These are phyloP conservation scores for Helianthus annuus DNA, from an alignment of 129 eudicot species.

Conservation along the genomic window HanXRQr2.0-SUNRISE NC_035437.2:24219994-24220493, in stretches of 20 bases:
- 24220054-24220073: slow-evolving; percentile 1
- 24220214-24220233: background rate
- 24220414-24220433: background rate
- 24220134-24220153: slow-evolving; percentile 7
- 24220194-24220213: background rate
- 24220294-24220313: background rate
- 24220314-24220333: background rate
- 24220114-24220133: slow-evolving; percentile 11
- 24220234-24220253: slow-evolving; percentile 3
- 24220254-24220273: background rate
- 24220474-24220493: slow-evolving; percentile 1
- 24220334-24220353: background rate
- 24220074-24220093: slow-evolving; percentile 14
- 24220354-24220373: background rate
- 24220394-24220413: background rate
- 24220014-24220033: slow-evolving; percentile 3
- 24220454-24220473: background rate
- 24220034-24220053: slow-evolving; percentile 9
- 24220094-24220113: slow-evolving; percentile 22
- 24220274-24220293: background rate
- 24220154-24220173: slow-evolving; percentile 7
- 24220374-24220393: background rate
- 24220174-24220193: slow-evolving; percentile 13
- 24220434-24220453: background rate
- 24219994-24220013: slow-evolving; percentile 22